Percentiles rank a stretch among this genome's conserved stretches.
phyloP scores from a whole-genome alignment of 139 green algal genomes.

The Volvox reticuliferus region DNA sequence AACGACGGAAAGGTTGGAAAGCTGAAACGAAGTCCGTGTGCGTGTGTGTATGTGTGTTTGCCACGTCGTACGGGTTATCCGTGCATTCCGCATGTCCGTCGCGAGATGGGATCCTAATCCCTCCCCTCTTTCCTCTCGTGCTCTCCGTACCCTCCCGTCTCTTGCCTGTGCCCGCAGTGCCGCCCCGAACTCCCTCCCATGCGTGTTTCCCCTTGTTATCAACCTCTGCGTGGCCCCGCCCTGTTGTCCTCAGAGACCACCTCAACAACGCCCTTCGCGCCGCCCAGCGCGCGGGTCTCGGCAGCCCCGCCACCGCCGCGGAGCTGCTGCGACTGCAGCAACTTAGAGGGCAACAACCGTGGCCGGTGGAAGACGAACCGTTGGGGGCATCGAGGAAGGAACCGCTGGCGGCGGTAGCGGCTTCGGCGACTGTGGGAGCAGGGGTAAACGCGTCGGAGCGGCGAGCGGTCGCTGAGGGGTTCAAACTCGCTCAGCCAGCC shows the following conservation, averaged over 20 bases:
- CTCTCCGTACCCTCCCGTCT: too few species aligned
- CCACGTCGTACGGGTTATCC: too few species aligned
- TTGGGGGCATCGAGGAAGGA: neutral
- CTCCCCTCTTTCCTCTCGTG: too few species aligned
- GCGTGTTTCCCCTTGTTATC: neutral
- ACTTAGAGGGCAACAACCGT: neutral
- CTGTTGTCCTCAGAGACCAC: neutral
- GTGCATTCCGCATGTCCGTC: too few species aligned
- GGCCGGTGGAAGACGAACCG: neutral
- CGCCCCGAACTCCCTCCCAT: too few species aligned
- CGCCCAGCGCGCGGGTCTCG: neutral
- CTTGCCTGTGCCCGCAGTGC: neutral
- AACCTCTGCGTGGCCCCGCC: neutral
- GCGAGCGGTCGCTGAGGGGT: too few species aligned
- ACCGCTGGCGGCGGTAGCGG: neutral
- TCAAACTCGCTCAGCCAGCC: too few species aligned
- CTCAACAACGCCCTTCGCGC: neutral
- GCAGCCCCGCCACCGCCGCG: neutral
- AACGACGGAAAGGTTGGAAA: too few species aligned
- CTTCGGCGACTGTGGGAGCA: neutral
- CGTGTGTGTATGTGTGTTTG: neutral
- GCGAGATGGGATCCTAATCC: too few species aligned
- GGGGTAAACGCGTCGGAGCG: too few species aligned
- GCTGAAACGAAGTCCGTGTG: too few species aligned
- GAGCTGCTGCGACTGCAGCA: slow-evolving; percentile 30